Conservation (phyloP, 2,329 filamentous ascomycete species). For the Aspergillus sp. region DNA sequence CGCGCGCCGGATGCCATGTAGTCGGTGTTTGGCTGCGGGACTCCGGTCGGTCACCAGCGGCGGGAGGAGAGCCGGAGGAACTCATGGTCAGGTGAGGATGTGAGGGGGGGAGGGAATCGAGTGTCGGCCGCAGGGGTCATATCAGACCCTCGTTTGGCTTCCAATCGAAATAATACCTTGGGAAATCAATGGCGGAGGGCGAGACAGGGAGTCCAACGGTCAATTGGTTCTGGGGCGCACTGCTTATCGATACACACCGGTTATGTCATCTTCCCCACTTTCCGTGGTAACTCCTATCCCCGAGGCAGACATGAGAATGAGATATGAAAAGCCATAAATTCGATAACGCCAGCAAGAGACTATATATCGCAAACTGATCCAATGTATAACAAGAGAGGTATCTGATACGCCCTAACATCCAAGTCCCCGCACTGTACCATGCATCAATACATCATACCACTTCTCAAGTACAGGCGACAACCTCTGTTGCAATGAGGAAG, state of each 20-base stretch:
- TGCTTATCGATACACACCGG: slow-evolving; percentile 19
- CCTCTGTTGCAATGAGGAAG: neutral
- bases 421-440: neutral
- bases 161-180: too few relatives aligned
- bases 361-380: too few relatives aligned
- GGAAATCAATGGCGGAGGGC: neutral
- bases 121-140: slow-evolving; percentile 9
- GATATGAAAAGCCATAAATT: too few relatives aligned
- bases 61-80: slow-evolving; percentile 20
- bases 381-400: neutral
- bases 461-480: neutral
- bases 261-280: slow-evolving; percentile 12
- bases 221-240: neutral
- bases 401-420: neutral
- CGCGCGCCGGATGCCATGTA: slow-evolving; percentile 35
- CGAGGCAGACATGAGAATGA: neutral
- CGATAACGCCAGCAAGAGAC: too few relatives aligned
- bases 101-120: slow-evolving; percentile 7
- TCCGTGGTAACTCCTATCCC: slow-evolving; percentile 21
- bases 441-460: neutral
- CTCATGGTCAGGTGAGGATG: slow-evolving; percentile 26
- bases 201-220: neutral
- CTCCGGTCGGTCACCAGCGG: slow-evolving; percentile 22
- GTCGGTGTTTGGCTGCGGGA: slow-evolving; percentile 21
- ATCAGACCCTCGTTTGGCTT: slow-evolving; percentile 1